Evolutionary conservation across 1,284 basidiomycete species (phyloP).

Genomic region (Neonothopanus nambi): DNA sequence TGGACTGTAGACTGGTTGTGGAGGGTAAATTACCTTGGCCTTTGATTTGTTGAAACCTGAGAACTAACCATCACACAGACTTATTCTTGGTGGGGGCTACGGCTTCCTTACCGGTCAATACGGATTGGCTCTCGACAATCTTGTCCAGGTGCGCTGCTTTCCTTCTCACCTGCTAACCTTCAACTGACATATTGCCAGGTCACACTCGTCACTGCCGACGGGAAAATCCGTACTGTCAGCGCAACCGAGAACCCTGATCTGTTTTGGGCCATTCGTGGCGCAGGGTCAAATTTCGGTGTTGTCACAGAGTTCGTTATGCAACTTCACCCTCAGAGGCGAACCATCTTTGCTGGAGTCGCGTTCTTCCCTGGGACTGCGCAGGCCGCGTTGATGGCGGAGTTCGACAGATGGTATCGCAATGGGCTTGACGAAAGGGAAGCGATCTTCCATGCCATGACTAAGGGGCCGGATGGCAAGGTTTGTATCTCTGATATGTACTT

Average conservation of each 20-base stretch:
- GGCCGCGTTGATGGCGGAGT: neutral
- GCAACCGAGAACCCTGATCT: slow-evolving; percentile 8
- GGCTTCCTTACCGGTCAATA: slow-evolving; percentile 5
- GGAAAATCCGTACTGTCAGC: too few species aligned
- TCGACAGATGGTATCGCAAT: slow-evolving; percentile 19
- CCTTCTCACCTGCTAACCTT: too few species aligned
- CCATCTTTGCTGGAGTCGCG: neutral
- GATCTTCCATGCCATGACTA: too few species aligned
- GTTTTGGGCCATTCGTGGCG: slow-evolving; percentile 15
- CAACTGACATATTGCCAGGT: too few species aligned
- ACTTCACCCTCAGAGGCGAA: neutral
- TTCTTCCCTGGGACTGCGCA: neutral
- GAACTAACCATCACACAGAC: neutral
- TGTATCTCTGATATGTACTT: too few species aligned
- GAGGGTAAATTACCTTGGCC: slow-evolving; percentile 24
- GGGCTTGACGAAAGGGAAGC: too few species aligned
- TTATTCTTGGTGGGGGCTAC: slow-evolving; percentile 9
- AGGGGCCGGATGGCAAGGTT: too few species aligned
- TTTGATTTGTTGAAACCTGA: neutral
- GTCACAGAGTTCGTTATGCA: slow-evolving; percentile 17
- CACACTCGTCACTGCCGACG: too few species aligned
- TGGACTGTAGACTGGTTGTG: slow-evolving; percentile 28
- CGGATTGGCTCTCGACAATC: slow-evolving; percentile 10
- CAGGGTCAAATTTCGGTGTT: slow-evolving; percentile 17
- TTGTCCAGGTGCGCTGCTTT: slow-evolving; percentile 6